Evolutionary conservation across 73 alveolate genomes (phyloP), one percentile per base, ranked within the genome.

Genomic region (Urostyla sp.): DNA sequence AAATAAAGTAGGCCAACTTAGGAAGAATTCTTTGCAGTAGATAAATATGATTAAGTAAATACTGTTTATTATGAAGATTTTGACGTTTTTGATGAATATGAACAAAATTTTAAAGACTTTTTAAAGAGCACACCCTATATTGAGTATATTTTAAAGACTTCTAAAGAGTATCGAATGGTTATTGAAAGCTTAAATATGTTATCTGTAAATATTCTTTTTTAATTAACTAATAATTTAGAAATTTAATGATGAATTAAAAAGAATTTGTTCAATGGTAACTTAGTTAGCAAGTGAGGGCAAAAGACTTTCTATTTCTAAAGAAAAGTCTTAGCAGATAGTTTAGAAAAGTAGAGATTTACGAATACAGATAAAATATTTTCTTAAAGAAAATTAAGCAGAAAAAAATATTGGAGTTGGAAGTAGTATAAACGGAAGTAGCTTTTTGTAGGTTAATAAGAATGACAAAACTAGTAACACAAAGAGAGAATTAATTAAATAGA

Each of bases 211-310:
- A 24, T 10, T 21, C 15, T 7, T 30, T 46, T 8, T 23, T 13
- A 6, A 18, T 30, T 37, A 6, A 16, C 44, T 3, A 21, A 36
- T 34, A 20, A 7, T 75, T 1, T 75, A 75, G 87, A 54, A 59
- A 37, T 75, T 75, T 45, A 75, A 75, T 44, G 87, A 75, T 56
- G 87, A 75, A 26, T 44, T 75, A 21, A 75, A 75, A 38, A 27
- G 87, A 5, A 75, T 75, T 18, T 15, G 44, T 23, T 37, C 67
- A 0, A 75, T 50, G 74, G 67, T 78, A 0, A 18, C 46, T 10
- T n/a, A 54, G 34, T 40, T 56, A 6, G 78, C 67, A 15, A 53
- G 57, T 1, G 66, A 55, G 28, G 87, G 87, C 38, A 75, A 37
- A 54, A 75, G 43, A 28, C 66, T 55, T 18, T 54, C 34, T 10